Base-by-base conservation (phyloP, 306 rosid genomes). In the Prunus campanulata region DNA sequence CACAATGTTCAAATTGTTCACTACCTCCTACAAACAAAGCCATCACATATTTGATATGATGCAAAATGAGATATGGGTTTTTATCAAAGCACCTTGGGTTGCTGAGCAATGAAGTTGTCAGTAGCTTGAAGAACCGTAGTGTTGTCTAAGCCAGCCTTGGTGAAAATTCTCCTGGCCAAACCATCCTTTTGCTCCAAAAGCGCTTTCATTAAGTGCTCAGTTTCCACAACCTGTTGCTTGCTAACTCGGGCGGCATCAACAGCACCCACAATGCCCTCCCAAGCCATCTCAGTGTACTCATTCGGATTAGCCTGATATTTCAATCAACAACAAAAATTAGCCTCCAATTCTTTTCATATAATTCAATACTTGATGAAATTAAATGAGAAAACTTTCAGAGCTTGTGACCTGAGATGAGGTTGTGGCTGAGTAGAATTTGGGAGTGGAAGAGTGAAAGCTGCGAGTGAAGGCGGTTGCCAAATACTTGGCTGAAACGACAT, bases 181-280 rank as follows among this genome's bases (percentile, higher is more conserved):
- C 99, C 97, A 83, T 92, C 93, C 66, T 88, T 95, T 78, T 95
- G 99, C 89, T 95, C 99, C 91, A 95, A 75, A 42, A 95, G 91
- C 1, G 99, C 93, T 85, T 95, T 95, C 99, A 95, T 95, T 48
- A 95, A 82, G 83, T 95, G 97, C 83, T 95, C 99, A 0, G 97
- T 81, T 66, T 95, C 99, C 81, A 92, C 96, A 77, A 95, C 86
- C 80, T 95, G 98, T 73, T 95, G 96, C 79, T 85, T 95, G 86
- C 81, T 85, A 49, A 66, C 55, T 67, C 96, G 85, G 5, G 98
- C 98, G 6, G 98, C 93, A 62, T 92, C 91, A 11, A 89, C 91
- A 5, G 98, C 98, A 51, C 89, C 97, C 44, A 89, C 29, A 55
- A 95, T 72, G 29, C 96, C 97, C 87, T 88, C 97, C 99, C 99